phyloP scores from a whole-genome alignment of 345 rosid species.

The Citrus maxima region DNA sequence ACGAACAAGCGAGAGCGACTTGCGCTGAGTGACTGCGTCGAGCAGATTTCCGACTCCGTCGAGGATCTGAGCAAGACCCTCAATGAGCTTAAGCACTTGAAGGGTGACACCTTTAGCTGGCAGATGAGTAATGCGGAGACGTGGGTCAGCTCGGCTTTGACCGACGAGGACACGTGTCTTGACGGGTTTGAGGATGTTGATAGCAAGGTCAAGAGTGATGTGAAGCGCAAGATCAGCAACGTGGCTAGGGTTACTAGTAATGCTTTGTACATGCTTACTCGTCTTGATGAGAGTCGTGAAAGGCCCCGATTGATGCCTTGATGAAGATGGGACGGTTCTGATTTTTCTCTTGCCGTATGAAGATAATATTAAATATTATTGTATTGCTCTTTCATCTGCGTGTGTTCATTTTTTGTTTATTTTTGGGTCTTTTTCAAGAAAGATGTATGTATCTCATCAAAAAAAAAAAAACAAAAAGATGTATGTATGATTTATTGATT shows the following conservation, averaged over 20 bases:
- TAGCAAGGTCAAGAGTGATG: constrained; percentile 40
- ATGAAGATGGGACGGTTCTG: constrained; percentile 18
- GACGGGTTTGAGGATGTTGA: constrained; percentile 63
- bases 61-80: constrained; percentile 61
- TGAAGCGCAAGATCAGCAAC: constrained; percentile 47
- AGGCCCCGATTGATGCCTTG: constrained; percentile 18
- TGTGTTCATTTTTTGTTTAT: too few relatives aligned
- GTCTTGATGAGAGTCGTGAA: constrained; percentile 42
- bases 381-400: too few relatives aligned
- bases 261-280: constrained; percentile 76
- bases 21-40: constrained; percentile 69
- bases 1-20: constrained; percentile 37
- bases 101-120: constrained; percentile 48
- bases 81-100: constrained; percentile 53
- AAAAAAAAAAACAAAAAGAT: too few relatives aligned
- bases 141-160: constrained; percentile 84
- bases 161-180: constrained; percentile 83
- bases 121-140: constrained; percentile 80
- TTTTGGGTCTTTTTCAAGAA: too few relatives aligned
- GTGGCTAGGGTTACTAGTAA: constrained; percentile 80
- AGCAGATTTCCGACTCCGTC: constrained; percentile 64
- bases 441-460: too few relatives aligned
- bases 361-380: background rate
- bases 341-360: background rate
- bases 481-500: too few relatives aligned